Conservation (phyloP, 768 basidiomycete species). For the Mycena venus region DNA sequence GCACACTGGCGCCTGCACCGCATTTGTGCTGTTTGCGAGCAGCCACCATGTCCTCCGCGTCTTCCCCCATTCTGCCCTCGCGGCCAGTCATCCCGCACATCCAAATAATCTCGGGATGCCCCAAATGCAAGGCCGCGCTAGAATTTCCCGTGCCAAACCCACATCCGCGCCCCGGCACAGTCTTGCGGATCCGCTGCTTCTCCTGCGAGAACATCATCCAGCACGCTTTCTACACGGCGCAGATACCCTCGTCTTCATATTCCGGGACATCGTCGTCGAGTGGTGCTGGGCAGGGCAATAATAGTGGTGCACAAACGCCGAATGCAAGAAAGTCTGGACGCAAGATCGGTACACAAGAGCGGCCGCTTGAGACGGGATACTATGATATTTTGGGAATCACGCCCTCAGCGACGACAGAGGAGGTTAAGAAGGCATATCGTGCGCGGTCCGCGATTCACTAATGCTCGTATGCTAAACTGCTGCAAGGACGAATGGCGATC, state of each 20-base stretch:
- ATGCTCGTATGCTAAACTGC: neutral
- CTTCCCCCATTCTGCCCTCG: slow-evolving; percentile 67
- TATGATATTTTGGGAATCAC: slow-evolving; percentile 88
- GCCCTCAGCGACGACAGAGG: slow-evolving; percentile 81
- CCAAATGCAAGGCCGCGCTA: slow-evolving; percentile 64
- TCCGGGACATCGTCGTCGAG: slow-evolving; percentile 33
- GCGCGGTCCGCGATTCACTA: slow-evolving; percentile 40
- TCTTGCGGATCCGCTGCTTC: slow-evolving; percentile 80
- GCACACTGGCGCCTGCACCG: too few species aligned
- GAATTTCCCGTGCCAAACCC: slow-evolving; percentile 80
- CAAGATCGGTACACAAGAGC: slow-evolving; percentile 91
- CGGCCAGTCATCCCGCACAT: slow-evolving; percentile 78
- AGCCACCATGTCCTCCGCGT: slow-evolving; percentile 59
- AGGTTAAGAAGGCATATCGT: slow-evolving; percentile 95
- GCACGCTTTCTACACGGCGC: slow-evolving; percentile 78
- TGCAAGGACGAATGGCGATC: slow-evolving; percentile 84
- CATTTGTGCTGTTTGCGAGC: slow-evolving; percentile 27
- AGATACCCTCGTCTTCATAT: slow-evolving; percentile 54
- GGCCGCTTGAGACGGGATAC: slow-evolving; percentile 91
- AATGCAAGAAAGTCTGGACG: slow-evolving; percentile 65
- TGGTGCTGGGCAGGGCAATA: slow-evolving; percentile 27
- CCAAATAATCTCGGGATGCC: slow-evolving; percentile 64
- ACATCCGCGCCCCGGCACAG: slow-evolving; percentile 64
- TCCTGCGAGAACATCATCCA: slow-evolving; percentile 70
- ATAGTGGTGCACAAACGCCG: slow-evolving; percentile 41